Evolutionary conservation across 805 yeast species (phyloP), one percentile per base, ranked within the genome.

Genomic region (Isabelozyma rhagii): DNA sequence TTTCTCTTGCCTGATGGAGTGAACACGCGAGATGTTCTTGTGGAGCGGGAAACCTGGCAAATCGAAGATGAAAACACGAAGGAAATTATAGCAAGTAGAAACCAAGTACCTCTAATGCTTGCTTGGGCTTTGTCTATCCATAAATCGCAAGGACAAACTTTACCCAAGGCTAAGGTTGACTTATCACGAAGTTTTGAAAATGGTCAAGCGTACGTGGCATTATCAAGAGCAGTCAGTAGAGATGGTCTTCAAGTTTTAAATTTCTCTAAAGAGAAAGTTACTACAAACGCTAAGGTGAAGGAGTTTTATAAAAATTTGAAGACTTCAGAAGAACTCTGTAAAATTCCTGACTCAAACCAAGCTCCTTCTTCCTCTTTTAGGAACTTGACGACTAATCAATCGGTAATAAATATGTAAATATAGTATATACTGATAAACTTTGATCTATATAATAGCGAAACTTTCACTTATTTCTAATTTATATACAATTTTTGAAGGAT

Each of bases 61-160:
- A 74, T 89, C 18, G 93, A 85, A 54, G 96, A 90, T 65, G 90
- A 87, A 46, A 69, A 76, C 21, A 89, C 86, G 17, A 74, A 74
- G 8, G 29, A 43, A 31, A 81, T 85, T 0, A 56, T 89, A 11
- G 96, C 89, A 0, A 75, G 86, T 1, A 75, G 97, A 58, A 74
- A 77, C 0, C 99, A 94, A 61, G 57, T 94, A 2, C 99, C 99
- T 0, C 69, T 94, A 47, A 84, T 93, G 58, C 71, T 92, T n/a
- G 96, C 99, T 0, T 94, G 98, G 97, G 91, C 99, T 0, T 68
- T 94, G 42, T 91, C 97, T 0, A 92, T 94, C 43, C 99, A 94
- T 64, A 93, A 94, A 69, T 84, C 97, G 0, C 99, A 93, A 65
- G 99, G 99, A 0, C 98, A 94, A 64, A 92, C 98, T 1, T 52